Percentiles rank a stretch among this genome's conserved stretches.
phyloP scores from a whole-genome alignment of 129 eudicot genomes.

The Flaveria sonorensis region DNA sequence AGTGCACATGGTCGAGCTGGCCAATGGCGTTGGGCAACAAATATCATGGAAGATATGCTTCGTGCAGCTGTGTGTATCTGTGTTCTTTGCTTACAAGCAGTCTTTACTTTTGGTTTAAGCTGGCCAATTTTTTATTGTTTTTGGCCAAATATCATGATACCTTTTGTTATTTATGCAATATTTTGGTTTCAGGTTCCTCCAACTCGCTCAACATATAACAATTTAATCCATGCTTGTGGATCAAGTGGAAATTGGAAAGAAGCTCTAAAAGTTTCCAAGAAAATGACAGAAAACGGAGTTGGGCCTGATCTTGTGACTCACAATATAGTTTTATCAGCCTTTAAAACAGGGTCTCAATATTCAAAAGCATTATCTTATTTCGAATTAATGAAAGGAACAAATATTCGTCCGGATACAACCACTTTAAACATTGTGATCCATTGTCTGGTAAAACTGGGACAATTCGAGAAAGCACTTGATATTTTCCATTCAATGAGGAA shows the following conservation, averaged over 20 bases:
- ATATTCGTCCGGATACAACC: constrained; percentile 80
- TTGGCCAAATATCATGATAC: neutral
- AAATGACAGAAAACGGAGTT: constrained; percentile 94
- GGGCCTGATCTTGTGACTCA: constrained; percentile 99
- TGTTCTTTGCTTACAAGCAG: constrained; percentile 48
- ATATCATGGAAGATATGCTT: constrained; percentile 99
- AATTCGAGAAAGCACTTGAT: constrained; percentile 63
- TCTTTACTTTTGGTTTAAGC: constrained; percentile 40
- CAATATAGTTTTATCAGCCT: constrained; percentile 87
- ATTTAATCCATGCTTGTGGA: constrained; percentile 95
- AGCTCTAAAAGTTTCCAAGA: constrained; percentile 79
- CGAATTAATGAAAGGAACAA: constrained; percentile 87
- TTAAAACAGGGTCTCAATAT: constrained; percentile 78
- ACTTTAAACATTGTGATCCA: constrained; percentile 82
- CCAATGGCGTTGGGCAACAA: constrained; percentile 98
- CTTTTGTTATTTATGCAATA: constrained; percentile 12
- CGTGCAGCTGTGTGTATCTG: constrained; percentile 93
- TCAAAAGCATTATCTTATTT: constrained; percentile 85
- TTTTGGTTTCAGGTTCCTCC: constrained; percentile 75
- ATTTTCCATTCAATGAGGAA: constrained; percentile 87
- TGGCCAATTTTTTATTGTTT: constrained; percentile 11
- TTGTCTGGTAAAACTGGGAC: constrained; percentile 74
- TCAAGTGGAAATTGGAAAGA: constrained; percentile 97
- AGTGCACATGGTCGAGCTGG: constrained; percentile 94
- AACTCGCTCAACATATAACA: constrained; percentile 89